Evolutionary conservation across 2,329 filamentous ascomycete species (phyloP), one percentile per base, ranked within the genome.

Genomic region (Fusarium sp.): DNA sequence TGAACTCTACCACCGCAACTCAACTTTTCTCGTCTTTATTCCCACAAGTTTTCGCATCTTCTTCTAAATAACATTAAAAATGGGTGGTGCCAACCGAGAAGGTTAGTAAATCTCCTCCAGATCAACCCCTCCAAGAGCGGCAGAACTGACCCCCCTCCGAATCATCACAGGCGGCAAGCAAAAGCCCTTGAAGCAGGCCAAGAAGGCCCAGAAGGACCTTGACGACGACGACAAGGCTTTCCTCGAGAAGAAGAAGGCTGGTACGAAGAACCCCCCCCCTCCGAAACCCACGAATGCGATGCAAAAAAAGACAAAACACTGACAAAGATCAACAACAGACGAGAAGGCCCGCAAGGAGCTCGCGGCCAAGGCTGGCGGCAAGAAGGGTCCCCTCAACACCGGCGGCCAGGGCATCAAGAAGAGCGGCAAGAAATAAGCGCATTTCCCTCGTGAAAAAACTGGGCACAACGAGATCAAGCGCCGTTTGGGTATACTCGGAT

Each of bases 381-480:
- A 97, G 87, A 52, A 52, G 47, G 96, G 96, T 4, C 95, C 96
- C 40, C 83, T 98, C 82, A 95, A 95, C 86, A 93, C 91, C 35
- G 95, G 94, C 37, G 84, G 88, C 58, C 94, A 97, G 85, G 95
- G 94, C 72, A 98, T 98, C 88, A 98, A 98, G 92, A 98, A 98
- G 91, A 96, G 93, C 72, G 95, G 95, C 84, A 98, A 98, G 93
- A 97, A 98, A 92, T 97, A 89, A 79, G 54, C 14, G 62, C 58
- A 37, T 62, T 61, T 57, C 5, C 52, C 29, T 52, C 22, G 59
- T 57, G 24, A 29, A 29, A 27, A 62, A 20, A 60, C 69, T 57
- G 69, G 62, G 34, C 42, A 60, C 42, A 42, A 42, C 57, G 38
- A 27, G 56, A 58, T 59, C 52, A 61, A 65, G 22, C 52, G 52